Evolutionary conservation across 73 alveolate genomes (phyloP).

Genomic region (Paramecium octaurelia): DNA sequence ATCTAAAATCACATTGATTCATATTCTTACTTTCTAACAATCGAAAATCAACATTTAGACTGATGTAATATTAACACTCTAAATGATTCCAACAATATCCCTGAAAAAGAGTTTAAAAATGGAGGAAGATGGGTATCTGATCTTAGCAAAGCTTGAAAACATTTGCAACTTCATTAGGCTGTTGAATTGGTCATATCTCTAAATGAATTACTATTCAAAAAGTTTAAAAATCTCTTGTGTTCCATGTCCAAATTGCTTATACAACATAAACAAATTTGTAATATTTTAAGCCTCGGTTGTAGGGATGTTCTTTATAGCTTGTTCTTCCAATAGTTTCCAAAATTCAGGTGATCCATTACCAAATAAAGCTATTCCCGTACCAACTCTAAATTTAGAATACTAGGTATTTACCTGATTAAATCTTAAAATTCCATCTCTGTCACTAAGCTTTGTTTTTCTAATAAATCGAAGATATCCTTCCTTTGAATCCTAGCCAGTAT

Average conservation of each 20-base stretch:
- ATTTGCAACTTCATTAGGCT: not conserved
- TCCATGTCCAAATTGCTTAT: not conserved
- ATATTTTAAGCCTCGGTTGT: not conserved
- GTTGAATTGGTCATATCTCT: not conserved
- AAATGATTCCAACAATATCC: not conserved
- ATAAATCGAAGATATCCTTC: not conserved
- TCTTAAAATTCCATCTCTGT: not conserved
- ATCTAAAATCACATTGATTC: not conserved
- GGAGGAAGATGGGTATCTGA: not conserved
- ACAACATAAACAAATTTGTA: not conserved
- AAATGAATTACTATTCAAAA: not conserved
- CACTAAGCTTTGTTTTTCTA: not conserved
- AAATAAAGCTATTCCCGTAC: not conserved
- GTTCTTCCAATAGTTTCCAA: slow-evolving; percentile 35
- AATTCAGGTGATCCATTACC: not conserved
- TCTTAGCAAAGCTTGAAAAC: not conserved
- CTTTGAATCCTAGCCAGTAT: not conserved
- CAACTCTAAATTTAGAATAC: not conserved
- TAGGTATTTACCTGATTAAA: not conserved
- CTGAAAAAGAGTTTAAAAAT: not conserved
- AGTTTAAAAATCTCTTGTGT: not conserved
- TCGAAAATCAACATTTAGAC: not conserved
- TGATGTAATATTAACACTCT: not conserved
- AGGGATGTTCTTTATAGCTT: not conserved
- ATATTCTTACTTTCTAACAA: not conserved